A percentile compares a stretch with the other conserved stretches of the same genome.
These are phyloP conservation scores for Tremellales sp. DNA, from an alignment of 1,284 basidiomycete species.

Conservation along the genomic window DNA sequence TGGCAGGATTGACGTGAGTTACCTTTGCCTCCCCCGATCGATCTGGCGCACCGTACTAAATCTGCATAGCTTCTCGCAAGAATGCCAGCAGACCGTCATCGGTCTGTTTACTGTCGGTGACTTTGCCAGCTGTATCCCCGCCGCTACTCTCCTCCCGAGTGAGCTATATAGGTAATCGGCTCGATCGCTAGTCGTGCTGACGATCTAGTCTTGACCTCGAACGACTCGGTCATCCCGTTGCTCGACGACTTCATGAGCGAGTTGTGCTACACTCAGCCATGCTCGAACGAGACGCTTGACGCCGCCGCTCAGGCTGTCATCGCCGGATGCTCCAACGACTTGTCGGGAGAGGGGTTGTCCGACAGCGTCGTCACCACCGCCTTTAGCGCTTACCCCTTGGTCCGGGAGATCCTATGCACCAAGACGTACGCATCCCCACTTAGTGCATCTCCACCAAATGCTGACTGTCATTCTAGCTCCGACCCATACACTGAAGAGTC, in stretches of 20 bases:
- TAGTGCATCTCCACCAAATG: not conserved
- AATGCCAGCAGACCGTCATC: not conserved
- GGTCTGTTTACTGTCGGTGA: not conserved
- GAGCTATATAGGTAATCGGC: not conserved
- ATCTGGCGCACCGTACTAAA: not conserved
- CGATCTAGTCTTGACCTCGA: slow-evolving; percentile 21
- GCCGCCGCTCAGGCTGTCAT: slow-evolving; percentile 26
- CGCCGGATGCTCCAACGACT: slow-evolving; percentile 31
- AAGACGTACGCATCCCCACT: slow-evolving; percentile 28
- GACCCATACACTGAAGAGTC: slow-evolving; percentile 5
- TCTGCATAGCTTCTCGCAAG: not conserved
- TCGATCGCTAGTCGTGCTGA: not conserved
- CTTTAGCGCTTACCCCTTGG: slow-evolving; percentile 34
- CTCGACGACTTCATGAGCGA: slow-evolving; percentile 34
- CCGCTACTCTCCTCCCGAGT: not conserved
- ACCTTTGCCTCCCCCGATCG: not conserved
- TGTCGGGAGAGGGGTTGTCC: slow-evolving; percentile 24
- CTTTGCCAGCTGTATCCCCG: not conserved
- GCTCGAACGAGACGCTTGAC: slow-evolving; percentile 34
- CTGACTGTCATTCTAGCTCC: slow-evolving; percentile 3
- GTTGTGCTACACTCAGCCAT: slow-evolving; percentile 36
- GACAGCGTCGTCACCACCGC: slow-evolving; percentile 26
- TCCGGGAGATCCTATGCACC: slow-evolving; percentile 42
- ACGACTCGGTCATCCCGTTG: slow-evolving; percentile 31
- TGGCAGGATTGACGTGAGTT: not conserved